Conservation (phyloP, 2,329 filamentous ascomycete genomes). For the Cadophora malorum region DNA sequence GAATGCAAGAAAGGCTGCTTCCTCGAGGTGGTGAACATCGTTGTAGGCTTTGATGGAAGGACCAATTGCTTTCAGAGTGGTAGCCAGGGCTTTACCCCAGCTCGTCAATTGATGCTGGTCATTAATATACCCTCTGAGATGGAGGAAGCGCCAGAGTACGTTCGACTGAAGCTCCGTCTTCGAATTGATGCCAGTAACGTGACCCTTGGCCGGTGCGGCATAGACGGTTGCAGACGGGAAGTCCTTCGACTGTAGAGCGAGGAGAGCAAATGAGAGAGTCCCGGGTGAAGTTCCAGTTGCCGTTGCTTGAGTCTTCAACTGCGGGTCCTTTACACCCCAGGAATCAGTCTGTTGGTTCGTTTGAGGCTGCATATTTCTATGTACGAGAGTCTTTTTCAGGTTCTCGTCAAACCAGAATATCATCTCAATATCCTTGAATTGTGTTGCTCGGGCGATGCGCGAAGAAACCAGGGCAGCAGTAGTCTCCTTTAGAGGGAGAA, state of each 20-base stretch:
- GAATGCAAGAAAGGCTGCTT: slow-evolving; percentile 81
- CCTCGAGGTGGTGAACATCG: slow-evolving; percentile 64
- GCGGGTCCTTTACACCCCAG: slow-evolving; percentile 76
- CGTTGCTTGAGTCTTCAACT: slow-evolving; percentile 52
- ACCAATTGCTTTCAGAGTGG: slow-evolving; percentile 68
- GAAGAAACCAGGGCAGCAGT: slow-evolving; percentile 80
- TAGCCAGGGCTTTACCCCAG: slow-evolving; percentile 82
- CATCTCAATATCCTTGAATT: slow-evolving; percentile 78
- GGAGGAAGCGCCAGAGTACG: slow-evolving; percentile 85
- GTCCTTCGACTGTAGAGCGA: slow-evolving; percentile 70
- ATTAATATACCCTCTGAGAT: slow-evolving; percentile 85
- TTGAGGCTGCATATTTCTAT: slow-evolving; percentile 58
- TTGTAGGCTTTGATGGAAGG: slow-evolving; percentile 52
- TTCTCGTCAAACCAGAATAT: slow-evolving; percentile 84
- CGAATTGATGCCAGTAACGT: slow-evolving; percentile 52
- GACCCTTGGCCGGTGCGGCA: slow-evolving; percentile 44
- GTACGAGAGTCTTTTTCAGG: slow-evolving; percentile 71
- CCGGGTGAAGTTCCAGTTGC: slow-evolving; percentile 50
- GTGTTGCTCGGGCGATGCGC: slow-evolving; percentile 82
- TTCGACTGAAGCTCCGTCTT: slow-evolving; percentile 75
- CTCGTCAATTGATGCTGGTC: slow-evolving; percentile 77
- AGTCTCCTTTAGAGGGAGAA: slow-evolving; percentile 77
- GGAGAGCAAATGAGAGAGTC: slow-evolving; percentile 64
- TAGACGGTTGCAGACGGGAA: slow-evolving; percentile 74
- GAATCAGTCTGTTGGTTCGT: slow-evolving; percentile 56